Base-by-base conservation (phyloP, 2,329 filamentous ascomycete genomes). In the Zasmidium citrigriseum region DNA sequence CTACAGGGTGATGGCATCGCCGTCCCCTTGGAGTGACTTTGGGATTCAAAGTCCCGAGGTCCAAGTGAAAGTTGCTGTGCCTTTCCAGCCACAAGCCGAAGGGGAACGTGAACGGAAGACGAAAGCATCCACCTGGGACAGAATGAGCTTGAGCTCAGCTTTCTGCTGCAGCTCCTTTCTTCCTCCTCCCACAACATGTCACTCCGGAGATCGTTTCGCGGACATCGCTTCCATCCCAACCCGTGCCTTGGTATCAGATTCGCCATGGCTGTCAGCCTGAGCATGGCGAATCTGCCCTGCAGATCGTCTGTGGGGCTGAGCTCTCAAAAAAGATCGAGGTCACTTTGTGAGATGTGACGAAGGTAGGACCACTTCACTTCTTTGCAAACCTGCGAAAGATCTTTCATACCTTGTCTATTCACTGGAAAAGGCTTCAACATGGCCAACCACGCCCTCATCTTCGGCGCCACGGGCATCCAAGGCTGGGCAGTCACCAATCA, bases 401-500 rank as follows among this genome's bases (percentile, higher is more conserved):
- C n/a, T n/a, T n/a, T n/a, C n/a, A n/a, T n/a, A n/a, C n/a, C n/a
- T n/a, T n/a, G n/a, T n/a, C n/a, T n/a, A n/a, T n/a, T n/a, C n/a
- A n/a, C n/a, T n/a, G n/a, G n/a, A n/a, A n/a, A n/a, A n/a, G n/a
- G n/a, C n/a, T n/a, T n/a, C n/a, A n/a, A n/a, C 34, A 41, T 41
- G 34, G 5, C 34, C 4, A 64, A 62, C 45, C 64, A 67, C 41
- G 65, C 73, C 56, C 68, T 74, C 38, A 66, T 72, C 41, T 72
- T 73, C 68, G 79, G 78, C 34, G 78, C 78, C 48, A 78, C 76
- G 60, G 79, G 79, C n/a, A 78, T 82, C 53, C 76, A 77, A 2
- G 79, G 79, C 38, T 82, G 79, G 79, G 75, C 79, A 5, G 75
- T 82, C 53, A 76, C 78, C 16, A 81, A 80, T 52, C 73, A 78